Percentiles rank a stretch among this genome's conserved stretches.
Evolutionary conservation across 2,329 filamentous ascomycete genomes (phyloP).

Genomic region (Pestalotiopsis sp.): DNA sequence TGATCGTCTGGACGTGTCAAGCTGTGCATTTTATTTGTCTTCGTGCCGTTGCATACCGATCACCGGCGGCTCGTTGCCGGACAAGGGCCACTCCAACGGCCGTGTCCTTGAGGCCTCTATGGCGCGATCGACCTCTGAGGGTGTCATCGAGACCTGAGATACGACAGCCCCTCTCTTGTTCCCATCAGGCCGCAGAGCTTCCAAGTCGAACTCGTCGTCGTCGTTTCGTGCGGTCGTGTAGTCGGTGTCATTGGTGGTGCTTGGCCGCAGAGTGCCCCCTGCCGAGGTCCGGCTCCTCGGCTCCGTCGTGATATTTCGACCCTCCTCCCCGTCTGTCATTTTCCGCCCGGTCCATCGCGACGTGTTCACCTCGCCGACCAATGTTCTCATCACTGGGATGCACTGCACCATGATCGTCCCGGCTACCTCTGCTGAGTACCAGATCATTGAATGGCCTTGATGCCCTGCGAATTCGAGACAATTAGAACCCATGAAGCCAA

Average conservation of each 20-base stretch:
- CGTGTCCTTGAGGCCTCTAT: constrained; percentile 4
- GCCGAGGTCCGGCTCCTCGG: neutral
- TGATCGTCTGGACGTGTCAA: neutral
- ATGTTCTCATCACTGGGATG: constrained; percentile 11
- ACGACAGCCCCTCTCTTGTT: neutral
- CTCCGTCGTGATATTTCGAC: neutral
- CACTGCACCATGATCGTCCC: constrained; percentile 13
- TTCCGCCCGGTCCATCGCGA: neutral
- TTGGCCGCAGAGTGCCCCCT: neutral
- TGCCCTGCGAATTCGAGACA: neutral
- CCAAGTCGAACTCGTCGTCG: neutral
- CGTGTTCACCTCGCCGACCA: neutral
- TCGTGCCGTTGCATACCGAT: neutral
- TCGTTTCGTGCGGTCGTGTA: neutral
- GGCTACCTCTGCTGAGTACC: constrained; percentile 11
- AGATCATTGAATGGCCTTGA: constrained; percentile 13
- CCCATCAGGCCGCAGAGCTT: neutral
- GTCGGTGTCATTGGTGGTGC: neutral
- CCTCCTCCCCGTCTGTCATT: constrained; percentile 2
- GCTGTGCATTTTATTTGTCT: neutral
- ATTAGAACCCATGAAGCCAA: neutral
- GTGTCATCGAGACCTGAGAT: neutral
- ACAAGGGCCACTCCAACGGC: constrained; percentile 5
- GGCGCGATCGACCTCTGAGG: constrained; percentile 6
- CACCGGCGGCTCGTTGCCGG: constrained; percentile 1